These are phyloP conservation scores for Colletotrichum sp. DNA, from an alignment of 2,329 filamentous ascomycete species.

Conservation along the genomic window DNA sequence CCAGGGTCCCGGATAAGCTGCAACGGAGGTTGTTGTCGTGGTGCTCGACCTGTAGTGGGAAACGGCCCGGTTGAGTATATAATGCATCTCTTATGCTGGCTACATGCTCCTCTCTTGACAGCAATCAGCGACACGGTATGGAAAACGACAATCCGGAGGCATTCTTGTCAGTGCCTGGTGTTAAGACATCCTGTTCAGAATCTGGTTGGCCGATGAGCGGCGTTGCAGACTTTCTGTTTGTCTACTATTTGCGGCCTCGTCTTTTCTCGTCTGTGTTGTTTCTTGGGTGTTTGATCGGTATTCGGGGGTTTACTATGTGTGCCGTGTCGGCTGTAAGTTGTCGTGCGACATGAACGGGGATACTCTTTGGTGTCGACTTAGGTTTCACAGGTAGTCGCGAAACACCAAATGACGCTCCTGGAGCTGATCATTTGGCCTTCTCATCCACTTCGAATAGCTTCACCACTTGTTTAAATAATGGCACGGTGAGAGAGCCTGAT, in stretches of 20 bases:
- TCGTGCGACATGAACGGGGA: background rate
- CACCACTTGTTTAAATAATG: background rate
- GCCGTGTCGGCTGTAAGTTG: rapidly evolving
- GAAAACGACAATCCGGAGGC: rapidly evolving
- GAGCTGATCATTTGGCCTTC: rapidly evolving
- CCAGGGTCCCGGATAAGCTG: too few relatives aligned
- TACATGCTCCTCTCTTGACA: background rate
- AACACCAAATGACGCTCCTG: background rate
- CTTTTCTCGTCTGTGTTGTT: rapidly evolving
- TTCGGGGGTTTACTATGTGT: background rate
- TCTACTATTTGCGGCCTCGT: background rate
- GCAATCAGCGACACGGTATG: rapidly evolving
- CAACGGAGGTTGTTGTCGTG: too few relatives aligned
- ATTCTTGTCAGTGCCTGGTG: background rate
- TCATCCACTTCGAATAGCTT: background rate
- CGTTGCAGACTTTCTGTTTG: rapidly evolving
- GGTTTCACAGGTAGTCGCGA: rapidly evolving
- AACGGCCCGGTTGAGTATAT: background rate
- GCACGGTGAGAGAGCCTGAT: rapidly evolving
- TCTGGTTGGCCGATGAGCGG: rapidly evolving
- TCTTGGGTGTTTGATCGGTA: background rate
- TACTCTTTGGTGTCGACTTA: rapidly evolving
- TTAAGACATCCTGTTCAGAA: background rate
- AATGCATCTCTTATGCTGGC: background rate
- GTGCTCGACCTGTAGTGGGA: background rate